Conservation (phyloP, 441 rosid genomes). For the Brassica balearica region DNA sequence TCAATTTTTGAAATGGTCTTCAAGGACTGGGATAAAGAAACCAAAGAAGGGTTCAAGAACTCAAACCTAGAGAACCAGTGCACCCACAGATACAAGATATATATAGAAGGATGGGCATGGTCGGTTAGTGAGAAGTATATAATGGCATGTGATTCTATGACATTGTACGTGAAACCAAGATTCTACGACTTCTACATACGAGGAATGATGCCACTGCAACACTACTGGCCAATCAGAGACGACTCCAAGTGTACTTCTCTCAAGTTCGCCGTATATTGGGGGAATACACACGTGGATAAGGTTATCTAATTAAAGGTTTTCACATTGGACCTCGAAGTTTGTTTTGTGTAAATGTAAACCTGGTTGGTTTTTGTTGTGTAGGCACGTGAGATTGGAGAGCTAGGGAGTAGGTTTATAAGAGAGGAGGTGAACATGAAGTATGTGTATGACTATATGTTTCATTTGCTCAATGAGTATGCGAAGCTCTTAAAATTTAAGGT, state of each 20-base stretch:
- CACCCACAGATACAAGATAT: constrained; percentile 68
- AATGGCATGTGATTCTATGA: constrained; percentile 71
- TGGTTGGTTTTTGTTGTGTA: constrained; percentile 23
- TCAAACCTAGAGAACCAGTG: constrained; percentile 60
- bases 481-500: constrained; percentile 74
- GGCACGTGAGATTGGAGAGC: constrained; percentile 67
- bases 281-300: constrained; percentile 57
- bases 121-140: constrained; percentile 83
- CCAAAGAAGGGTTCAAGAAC: constrained; percentile 43
- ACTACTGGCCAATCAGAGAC: constrained; percentile 72
- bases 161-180: constrained; percentile 57
- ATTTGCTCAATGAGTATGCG: constrained; percentile 60
- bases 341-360: not conserved
- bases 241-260: constrained; percentile 55
- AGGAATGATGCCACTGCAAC: constrained; percentile 66
- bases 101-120: constrained; percentile 72
- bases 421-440: constrained; percentile 61
- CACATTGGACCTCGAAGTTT: constrained; percentile 15
- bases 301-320: constrained; percentile 26
- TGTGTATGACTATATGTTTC: constrained; percentile 80
- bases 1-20: not conserved
- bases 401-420: constrained; percentile 57
- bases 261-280: constrained; percentile 82
- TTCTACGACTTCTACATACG: constrained; percentile 71
- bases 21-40: constrained; percentile 56